Evolutionary conservation across 805 yeast species (phyloP).

Genomic region (Candida xiaguanensis): DNA sequence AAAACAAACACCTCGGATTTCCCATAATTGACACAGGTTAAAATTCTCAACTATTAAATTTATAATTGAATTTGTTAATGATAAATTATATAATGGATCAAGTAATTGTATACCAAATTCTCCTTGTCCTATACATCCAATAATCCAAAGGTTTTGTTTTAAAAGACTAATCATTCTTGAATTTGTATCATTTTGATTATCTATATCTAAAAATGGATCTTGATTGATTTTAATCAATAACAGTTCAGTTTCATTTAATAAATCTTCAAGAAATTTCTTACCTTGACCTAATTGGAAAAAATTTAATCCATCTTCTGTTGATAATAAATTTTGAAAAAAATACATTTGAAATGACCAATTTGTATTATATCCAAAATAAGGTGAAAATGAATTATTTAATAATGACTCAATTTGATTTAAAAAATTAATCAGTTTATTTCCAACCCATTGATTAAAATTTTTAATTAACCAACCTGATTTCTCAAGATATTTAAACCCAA

Average conservation of each 20-base stretch:
- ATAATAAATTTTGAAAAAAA: slow-evolving; percentile 75
- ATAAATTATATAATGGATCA: slow-evolving; percentile 26
- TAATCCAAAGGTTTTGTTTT: slow-evolving; percentile 81
- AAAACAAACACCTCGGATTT: slow-evolving; percentile 72
- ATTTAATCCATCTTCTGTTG: slow-evolving; percentile 75
- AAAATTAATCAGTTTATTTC: slow-evolving; percentile 43
- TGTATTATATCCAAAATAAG: slow-evolving; percentile 14
- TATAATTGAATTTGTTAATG: slow-evolving; percentile 24
- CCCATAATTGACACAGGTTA: slow-evolving; percentile 40
- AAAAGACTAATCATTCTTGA: slow-evolving; percentile 31
- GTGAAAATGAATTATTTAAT: slow-evolving; percentile 21
- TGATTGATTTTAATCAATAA: slow-evolving; percentile 10
- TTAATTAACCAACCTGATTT: slow-evolving; percentile 56
- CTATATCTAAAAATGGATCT: slow-evolving; percentile 16
- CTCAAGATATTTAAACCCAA: slow-evolving; percentile 66
- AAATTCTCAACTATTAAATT: slow-evolving; percentile 45
- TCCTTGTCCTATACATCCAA: slow-evolving; percentile 78
- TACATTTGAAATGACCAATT: slow-evolving; percentile 17
- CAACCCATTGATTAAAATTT: slow-evolving; percentile 66
- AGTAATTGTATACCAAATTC: slow-evolving; percentile 56
- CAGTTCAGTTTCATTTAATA: slow-evolving; percentile 19
- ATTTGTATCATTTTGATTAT: slow-evolving; percentile 27
- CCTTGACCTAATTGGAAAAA: slow-evolving; percentile 43
- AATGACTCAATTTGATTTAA: slow-evolving; percentile 45
- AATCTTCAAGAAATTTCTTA: slow-evolving; percentile 42